Percentiles rank a stretch among this genome's conserved stretches.
Evolutionary conservation across 352 stramenopile species (phyloP).

Genomic region (Phytophthora aleatoria): DNA sequence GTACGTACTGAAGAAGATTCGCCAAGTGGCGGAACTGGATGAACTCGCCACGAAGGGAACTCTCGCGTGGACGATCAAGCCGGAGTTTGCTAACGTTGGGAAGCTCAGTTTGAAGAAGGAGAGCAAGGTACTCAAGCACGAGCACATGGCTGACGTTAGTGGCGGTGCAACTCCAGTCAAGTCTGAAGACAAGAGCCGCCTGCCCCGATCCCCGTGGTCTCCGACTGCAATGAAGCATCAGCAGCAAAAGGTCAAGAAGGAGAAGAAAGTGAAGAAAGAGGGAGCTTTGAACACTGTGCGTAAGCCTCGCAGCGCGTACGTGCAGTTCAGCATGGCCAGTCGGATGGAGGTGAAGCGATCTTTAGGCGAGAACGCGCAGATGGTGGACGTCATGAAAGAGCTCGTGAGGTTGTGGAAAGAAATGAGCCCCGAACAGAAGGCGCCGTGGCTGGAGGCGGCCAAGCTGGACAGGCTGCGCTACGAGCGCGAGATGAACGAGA

Average conservation of each 20-base stretch:
- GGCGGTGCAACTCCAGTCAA: constrained; percentile 31
- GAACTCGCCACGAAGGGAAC: constrained; percentile 52
- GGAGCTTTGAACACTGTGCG: constrained; percentile 33
- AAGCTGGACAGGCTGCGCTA: constrained; percentile 70
- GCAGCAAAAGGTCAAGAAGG: constrained; percentile 52
- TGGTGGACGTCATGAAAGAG: constrained; percentile 68
- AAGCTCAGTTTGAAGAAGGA: constrained; percentile 42
- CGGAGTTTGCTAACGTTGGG: constrained; percentile 41
- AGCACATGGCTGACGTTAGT: constrained; percentile 48
- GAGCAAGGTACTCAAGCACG: constrained; percentile 50
- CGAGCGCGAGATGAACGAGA: constrained; percentile 77
- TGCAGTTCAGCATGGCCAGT: constrained; percentile 70
- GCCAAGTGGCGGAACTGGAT: constrained; percentile 61
- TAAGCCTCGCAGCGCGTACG: constrained; percentile 67
- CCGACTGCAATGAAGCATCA: constrained; percentile 74
- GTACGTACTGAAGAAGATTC: constrained; percentile 78
- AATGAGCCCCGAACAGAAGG: constrained; percentile 58
- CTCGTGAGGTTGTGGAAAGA: constrained; percentile 62
- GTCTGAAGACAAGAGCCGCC: constrained; percentile 35
- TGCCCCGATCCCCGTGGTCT: constrained; percentile 71
- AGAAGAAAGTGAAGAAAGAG: constrained; percentile 53
- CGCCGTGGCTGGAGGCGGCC: constrained; percentile 63
- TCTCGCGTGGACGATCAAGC: constrained; percentile 59
- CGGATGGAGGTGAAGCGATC: constrained; percentile 55
- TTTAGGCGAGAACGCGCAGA: constrained; percentile 46